Evolutionary conservation across 2,329 filamentous ascomycete genomes (phyloP), one percentile per base, ranked within the genome.

Genomic region (Samsoniella hepiali): DNA sequence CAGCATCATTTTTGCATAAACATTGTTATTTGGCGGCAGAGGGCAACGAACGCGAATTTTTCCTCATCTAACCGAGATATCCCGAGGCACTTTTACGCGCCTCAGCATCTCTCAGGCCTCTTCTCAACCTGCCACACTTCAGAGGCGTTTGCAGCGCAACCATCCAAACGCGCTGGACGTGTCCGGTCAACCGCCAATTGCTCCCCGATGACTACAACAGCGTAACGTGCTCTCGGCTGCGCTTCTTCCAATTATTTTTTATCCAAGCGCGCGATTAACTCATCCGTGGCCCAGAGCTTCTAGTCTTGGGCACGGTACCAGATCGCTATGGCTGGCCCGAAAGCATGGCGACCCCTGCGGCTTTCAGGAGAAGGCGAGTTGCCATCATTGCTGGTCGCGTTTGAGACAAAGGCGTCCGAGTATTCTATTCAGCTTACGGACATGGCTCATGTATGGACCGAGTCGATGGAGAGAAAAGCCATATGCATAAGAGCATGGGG

Each of bases 381-480:
- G 6, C 89, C 89, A 11, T 78, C 82, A 44, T 79, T 93, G 8
- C 79, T 93, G 40, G 79, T 90, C 50, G 89, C 89, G 65, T 78
- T 83, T 27, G 70, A 74, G 34, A 86, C 89, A 69, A 77, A 77
- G 5, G 58, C 77, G 17, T 75, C 81, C 29, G 82, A 85, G 11
- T 93, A 93, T 76, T 81, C 77, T 2, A 72, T 93, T 34, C 81
- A 85, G 64, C 72, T 94, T 45, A 91, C 89, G 2, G 91, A 94
- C 71, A 80, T 93, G 64, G 87, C 84, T 71, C 84, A 87, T 67
- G 78, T 93, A n/a, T 95, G 91, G 91, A 76, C 78, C 32, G 90
- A 93, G 74, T 79, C 74, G 9, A 76, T 93, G 29, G 82, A 86
- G 63, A 79, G 85, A 29, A 79, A 78, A n/a, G 80, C 78, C 11